Conservation (phyloP, 495 filamentous ascomycete genomes). For the Aspergillus bertholletiae region DNA sequence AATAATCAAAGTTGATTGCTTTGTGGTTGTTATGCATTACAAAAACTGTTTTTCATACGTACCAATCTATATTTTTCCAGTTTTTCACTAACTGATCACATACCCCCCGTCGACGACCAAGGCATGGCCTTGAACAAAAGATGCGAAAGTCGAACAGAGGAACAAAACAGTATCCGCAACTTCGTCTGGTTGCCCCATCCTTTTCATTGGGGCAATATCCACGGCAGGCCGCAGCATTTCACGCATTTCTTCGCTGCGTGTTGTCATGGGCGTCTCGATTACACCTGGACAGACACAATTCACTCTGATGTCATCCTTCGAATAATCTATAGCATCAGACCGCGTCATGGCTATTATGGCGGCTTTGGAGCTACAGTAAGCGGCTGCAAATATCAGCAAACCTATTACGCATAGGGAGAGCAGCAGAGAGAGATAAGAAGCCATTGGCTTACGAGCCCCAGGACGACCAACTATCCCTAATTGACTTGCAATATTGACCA, state of each 20-base stretch:
- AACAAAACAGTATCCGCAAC: slow-evolving; percentile 50
- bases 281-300: slow-evolving; percentile 54
- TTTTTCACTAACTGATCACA: slow-evolving; percentile 29
- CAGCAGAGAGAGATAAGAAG: no score
- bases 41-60: no score
- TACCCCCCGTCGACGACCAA: slow-evolving; percentile 54
- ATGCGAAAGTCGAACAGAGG: slow-evolving; percentile 42
- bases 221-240: slow-evolving; percentile 32
- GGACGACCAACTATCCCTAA: slow-evolving; percentile 49
- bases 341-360: slow-evolving; percentile 45
- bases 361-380: slow-evolving; percentile 46
- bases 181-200: slow-evolving; percentile 47
- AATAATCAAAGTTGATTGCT: no score
- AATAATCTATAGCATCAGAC: slow-evolving; percentile 51
- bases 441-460: slow-evolving; percentile 37
- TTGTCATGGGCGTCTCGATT: slow-evolving; percentile 48
- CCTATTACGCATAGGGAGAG: neutral
- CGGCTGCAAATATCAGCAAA: slow-evolving; percentile 22
- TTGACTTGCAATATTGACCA: slow-evolving; percentile 55
- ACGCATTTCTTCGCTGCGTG: slow-evolving; percentile 30
- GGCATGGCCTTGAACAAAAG: slow-evolving; percentile 50
- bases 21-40: no score
- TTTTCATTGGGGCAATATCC: slow-evolving; percentile 47
- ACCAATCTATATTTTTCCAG: neutral
- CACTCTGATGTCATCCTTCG: slow-evolving; percentile 43